Base-by-base conservation (phyloP, 2,329 filamentous ascomycete species). In the Clarireedia monteithiana region DNA sequence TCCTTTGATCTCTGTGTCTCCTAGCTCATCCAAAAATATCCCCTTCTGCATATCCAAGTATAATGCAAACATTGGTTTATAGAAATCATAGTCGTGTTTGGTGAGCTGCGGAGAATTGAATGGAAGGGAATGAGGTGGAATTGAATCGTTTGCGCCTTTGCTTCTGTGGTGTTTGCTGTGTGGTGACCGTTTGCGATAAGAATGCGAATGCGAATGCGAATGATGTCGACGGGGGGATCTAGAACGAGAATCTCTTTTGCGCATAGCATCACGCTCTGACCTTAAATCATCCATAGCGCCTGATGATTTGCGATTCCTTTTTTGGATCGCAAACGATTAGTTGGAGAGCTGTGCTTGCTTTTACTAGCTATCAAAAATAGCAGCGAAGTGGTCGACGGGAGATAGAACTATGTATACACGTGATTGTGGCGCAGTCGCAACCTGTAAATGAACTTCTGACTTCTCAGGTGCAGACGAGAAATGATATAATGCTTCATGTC, bases 41-140 rank as follows among this genome's bases (percentile, higher is more conserved):
- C 83, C 78, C 73, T 96, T 96, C 71, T 97, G 92, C 36, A 96
- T 81, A 64, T 91, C 88, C 26, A 97, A 78, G 65, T 96, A 97
- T 48, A 88, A 82, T 15, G 85, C 88, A 60, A 96, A 89, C 58
- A 96, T 75, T 0, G 86, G 80, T 59, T 80, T 78, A 66, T 89
- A 91, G 0, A 72, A 64, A 1, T 74, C 70, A n/a, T 86, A 75
- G 62, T 95, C 88, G 53, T 79, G 76, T 66, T 87, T 91, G 6
- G 79, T 80, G 4, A 96, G 76, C 45, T 76, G 75, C 12, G 79
- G 78, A 3, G 88, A 84, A 51, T 78, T 75, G 64, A 83, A 85
- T 0, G 91, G 91, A 9, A 95, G 76, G 15, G 17, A 55, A 55
- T 15, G 38, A 24, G 39, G 52, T 53, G 42, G 23, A 4, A 6